Evolutionary conservation across 139 green algal genomes (phyloP).

Genomic region (Deuterostichococcus epilithicus): DNA sequence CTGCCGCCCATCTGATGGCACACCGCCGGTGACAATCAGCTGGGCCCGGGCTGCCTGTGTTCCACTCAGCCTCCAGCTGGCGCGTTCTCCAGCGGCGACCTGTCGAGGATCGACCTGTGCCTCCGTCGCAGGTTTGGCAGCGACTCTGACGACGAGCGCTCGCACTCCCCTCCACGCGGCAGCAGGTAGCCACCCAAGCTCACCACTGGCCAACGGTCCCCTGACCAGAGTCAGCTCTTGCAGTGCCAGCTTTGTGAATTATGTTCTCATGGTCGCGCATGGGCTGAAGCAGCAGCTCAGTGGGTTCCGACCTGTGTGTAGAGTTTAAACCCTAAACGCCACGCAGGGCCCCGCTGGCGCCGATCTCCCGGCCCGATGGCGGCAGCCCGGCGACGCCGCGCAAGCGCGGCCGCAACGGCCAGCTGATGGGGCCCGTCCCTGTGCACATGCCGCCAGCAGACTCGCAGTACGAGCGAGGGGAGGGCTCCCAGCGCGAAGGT

Average conservation of each 20-base stretch:
- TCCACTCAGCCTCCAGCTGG: no score
- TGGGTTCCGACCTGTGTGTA: no score
- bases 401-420: background rate
- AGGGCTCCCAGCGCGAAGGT: background rate
- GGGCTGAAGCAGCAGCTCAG: no score
- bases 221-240: no score
- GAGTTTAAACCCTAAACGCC: no score
- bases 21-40: no score
- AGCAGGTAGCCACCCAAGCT: background rate
- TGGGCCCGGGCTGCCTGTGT: no score
- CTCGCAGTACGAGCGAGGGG: background rate
- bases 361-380: background rate
- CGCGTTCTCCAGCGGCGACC: no score
- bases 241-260: background rate
- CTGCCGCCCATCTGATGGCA: background rate
- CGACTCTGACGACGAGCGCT: background rate
- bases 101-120: no score
- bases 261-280: no score
- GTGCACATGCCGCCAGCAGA: background rate
- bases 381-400: background rate
- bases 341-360: background rate
- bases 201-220: no score
- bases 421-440: background rate
- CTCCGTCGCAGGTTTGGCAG: background rate
- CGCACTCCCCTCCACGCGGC: conserved; percentile 9